These are phyloP conservation scores for Papiliotrema terrestris DNA, from an alignment of 1,284 basidiomycete species.

Conservation along the genomic window DNA sequence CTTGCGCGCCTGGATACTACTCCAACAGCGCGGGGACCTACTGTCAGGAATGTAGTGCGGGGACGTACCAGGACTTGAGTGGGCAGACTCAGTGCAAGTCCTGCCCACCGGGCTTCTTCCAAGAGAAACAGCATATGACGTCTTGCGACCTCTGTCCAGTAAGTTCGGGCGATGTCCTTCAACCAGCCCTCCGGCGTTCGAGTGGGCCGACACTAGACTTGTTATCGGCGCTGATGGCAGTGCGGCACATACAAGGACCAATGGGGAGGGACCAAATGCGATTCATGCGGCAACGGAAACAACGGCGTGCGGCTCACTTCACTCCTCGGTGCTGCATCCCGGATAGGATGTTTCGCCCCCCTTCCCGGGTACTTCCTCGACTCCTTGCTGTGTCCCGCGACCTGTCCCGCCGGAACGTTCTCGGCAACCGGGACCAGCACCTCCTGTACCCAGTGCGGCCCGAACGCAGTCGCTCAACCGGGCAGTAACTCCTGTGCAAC, in stretches of 20 bases:
- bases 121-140: background rate
- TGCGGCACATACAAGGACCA: constrained; percentile 1
- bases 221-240: background rate
- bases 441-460: background rate
- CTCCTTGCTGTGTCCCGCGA: background rate
- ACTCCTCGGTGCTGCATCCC: background rate
- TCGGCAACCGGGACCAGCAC: background rate
- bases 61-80: background rate
- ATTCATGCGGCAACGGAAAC: background rate
- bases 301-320: background rate
- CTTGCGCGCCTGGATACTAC: constrained; percentile 1
- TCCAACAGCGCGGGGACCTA: background rate
- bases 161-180: too few species aligned
- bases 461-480: background rate
- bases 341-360: background rate
- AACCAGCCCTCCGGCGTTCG: too few species aligned
- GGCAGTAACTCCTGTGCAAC: background rate
- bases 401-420: background rate
- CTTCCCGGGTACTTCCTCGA: background rate
- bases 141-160: constrained; percentile 1
- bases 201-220: too few species aligned
- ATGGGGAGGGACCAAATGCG: background rate
- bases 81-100: background rate
- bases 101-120: background rate
- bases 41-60: constrained; percentile 1